Percentiles rank a stretch among this genome's conserved stretches.
phyloP scores from a whole-genome alignment of 2,329 filamentous ascomycete species.

The Cadophora sp. region DNA sequence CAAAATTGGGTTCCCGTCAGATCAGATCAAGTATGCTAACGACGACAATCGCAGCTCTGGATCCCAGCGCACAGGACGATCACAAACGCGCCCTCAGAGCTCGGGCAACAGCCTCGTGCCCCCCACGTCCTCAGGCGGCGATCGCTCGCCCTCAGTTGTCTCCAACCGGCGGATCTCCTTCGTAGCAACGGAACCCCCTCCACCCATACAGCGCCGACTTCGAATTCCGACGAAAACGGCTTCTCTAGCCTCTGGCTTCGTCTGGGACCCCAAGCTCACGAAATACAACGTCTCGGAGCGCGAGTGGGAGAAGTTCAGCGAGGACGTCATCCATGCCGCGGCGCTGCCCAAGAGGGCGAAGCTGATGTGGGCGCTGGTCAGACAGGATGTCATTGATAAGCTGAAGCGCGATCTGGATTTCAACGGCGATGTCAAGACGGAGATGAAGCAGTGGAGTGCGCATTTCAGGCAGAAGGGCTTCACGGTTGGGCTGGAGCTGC shows the following conservation, averaged over 20 bases:
- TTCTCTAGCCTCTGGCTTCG: conserved; percentile 36
- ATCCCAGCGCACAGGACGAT: conserved; percentile 14
- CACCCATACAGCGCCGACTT: conserved; percentile 32
- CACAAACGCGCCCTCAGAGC: conserved; percentile 16
- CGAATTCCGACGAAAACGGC: conserved; percentile 35
- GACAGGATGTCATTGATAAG: conserved; percentile 33
- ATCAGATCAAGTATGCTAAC: conserved; percentile 1
- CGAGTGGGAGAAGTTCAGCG: conserved; percentile 38
- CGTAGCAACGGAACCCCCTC: conserved; percentile 33
- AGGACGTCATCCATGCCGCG: conserved; percentile 34
- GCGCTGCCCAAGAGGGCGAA: conserved; percentile 29
- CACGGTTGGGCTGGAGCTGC: conserved; percentile 35
- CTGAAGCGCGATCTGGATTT: conserved; percentile 38
- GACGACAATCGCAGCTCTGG: background rate
- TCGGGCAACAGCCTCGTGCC: conserved; percentile 18
- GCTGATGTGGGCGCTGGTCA: conserved; percentile 33
- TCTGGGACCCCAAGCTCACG: conserved; percentile 36
- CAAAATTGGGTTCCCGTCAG: conserved; percentile 3
- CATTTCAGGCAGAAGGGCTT: conserved; percentile 37
- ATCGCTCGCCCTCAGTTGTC: conserved; percentile 34
- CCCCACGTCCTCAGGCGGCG: conserved; percentile 5
- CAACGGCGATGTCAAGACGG: conserved; percentile 30
- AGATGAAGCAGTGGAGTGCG: conserved; percentile 35
- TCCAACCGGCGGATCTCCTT: conserved; percentile 40
- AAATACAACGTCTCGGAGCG: conserved; percentile 36